A percentile compares a stretch with the other conserved stretches of the same genome.
phyloP scores from a whole-genome alignment of 176 grass and related monocot genomes.

The Cenchrus americanus region DNA sequence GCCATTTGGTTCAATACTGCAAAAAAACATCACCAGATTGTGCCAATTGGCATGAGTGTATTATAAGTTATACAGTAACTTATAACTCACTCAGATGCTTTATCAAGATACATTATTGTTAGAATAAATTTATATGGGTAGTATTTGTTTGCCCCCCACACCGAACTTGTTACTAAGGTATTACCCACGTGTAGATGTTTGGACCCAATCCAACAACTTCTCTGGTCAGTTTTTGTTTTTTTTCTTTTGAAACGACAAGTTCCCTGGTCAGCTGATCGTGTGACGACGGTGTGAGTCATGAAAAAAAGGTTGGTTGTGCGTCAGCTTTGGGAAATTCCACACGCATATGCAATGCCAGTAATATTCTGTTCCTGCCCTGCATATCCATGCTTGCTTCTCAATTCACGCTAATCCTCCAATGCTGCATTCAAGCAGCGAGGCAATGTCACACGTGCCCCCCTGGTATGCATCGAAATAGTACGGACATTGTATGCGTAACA shows the following conservation, averaged over 20 bases:
- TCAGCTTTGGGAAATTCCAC: conserved; percentile 12
- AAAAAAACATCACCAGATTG: neutral
- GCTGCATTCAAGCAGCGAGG: neutral
- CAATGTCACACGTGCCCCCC: neutral
- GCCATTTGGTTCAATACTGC: neutral
- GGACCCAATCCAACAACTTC: neutral
- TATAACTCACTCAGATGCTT: too few species aligned
- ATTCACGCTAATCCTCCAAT: neutral
- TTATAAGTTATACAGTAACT: too few species aligned
- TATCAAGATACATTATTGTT: too few species aligned
- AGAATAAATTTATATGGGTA: too few species aligned
- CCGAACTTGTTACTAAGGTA: too few species aligned
- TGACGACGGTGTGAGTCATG: neutral
- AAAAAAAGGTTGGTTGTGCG: too few species aligned
- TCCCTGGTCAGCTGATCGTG: neutral
- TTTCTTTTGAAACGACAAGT: neutral
- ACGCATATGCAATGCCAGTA: neutral
- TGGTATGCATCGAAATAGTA: neutral
- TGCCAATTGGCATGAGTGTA: neutral
- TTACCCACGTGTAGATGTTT: too few species aligned
- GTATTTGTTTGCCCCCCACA: too few species aligned
- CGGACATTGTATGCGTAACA: too few species aligned
- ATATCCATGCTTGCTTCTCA: neutral
- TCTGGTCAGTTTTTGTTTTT: too few species aligned
- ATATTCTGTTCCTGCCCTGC: neutral